Base-by-base conservation (phyloP, 73 alveolate species). In the Blepharisma japonicum region DNA sequence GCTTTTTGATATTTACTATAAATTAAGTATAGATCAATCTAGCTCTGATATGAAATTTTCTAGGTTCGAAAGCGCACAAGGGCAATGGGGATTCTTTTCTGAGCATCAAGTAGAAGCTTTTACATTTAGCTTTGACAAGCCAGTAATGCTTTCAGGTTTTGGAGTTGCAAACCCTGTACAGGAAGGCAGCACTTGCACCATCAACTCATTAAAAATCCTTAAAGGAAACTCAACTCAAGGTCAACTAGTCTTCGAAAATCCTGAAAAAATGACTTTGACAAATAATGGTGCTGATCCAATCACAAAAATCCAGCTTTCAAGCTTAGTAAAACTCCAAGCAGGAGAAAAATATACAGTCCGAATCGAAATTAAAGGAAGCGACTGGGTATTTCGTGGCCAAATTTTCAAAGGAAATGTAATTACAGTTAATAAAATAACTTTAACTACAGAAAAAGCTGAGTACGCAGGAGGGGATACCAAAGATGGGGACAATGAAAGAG, bases 1-100 rank as follows among this genome's bases (percentile, higher is more conserved):
- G 74, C 0, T 61, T 20, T 61, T 61, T 25, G 74, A 61, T 25
- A 61, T 61, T 61, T 61, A 61, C 46, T 61, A 61, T 25, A 61
- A 61, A 61, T 14, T 39, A 14, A 39, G n/a, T 5, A 20, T 61
- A 0, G 74, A 61, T 5, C 42, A 32, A 3, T 20, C 74, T 61
- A 8, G 18, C 14, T 14, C 74, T 9, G 18, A 14, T 20, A 8
- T 61, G 50, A 61, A 61, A 14, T 61, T 61, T 25, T 25, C 74
- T 20, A 11, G 67, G 2, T 53, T 53, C 67, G 27, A 53, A 53
- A 20, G 23, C 2, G 23, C 23, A 53, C 74, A 61, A 61, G 23
- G 49, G 50, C n/a, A 25, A 18, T 9, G 14, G 46, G 50, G 18
- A 25, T 9, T 61, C 46, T 39, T 39, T 14, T 14, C 38, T 1